Base-by-base conservation (phyloP, 148 eudicot genomes). In the Spergularia bocconei region DNA sequence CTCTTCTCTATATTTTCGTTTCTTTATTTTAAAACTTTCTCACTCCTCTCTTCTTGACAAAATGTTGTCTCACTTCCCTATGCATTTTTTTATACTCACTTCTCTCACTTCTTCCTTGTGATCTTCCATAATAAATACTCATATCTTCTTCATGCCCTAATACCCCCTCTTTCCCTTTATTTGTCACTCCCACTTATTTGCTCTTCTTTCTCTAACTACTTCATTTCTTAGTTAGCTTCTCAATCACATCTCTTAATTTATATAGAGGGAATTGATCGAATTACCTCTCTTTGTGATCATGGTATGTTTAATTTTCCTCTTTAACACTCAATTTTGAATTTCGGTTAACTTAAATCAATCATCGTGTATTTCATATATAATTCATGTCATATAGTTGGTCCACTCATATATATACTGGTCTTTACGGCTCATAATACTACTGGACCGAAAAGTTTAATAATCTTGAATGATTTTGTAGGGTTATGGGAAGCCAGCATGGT, bases 401-500 rank as follows among this genome's bases (percentile, higher is more conserved):
- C 6, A 3, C 13, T 16, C 17, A 6, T 14, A 56, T 56, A 14
- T 14, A 56, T 56, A 14, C 60, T 6, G 17, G 2, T 14, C 13
- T 56, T 56, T 56, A 3, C 20, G 20, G 8, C 48, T 44, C 10
- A 44, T 5, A 9, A 44, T 6, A 44, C 8, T 6, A 44, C 8
- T 44, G 8, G 48, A 6, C 48, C 48, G 48, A 44, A 44, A 29
- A 5, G 63, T 59, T 25, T 13, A 11, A 17, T 57, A 57, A 59
- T 59, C 3, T 13, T 67, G 39, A 29, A 56, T 76, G 15, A 39
- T 44, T 44, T 6, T 44, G 11, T 79, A 88, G 93, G 97, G 96
- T 79, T 67, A 68, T 81, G 85, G 85, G 76, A 92, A 90, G 82
- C 97, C 99, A 68, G 91, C 88, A 82, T 95, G 99, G 99, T 84